A percentile compares a stretch with the other conserved stretches of the same genome.
phyloP scores from a whole-genome alignment of 805 yeast genomes.

The Wickerhamomyces canadensis region DNA sequence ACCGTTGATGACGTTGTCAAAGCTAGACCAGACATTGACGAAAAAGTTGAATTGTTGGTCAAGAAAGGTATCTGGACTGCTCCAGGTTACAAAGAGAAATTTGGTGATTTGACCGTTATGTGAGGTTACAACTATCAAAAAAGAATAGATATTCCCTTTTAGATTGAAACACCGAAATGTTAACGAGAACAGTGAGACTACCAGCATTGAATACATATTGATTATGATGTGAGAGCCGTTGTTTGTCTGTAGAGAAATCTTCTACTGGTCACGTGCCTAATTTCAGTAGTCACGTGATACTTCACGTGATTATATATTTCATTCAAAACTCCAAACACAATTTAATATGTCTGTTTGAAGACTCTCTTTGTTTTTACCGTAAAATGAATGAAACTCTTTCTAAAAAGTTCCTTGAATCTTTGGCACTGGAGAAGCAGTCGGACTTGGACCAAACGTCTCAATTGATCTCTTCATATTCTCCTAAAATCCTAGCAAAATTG shows the following conservation, averaged over 20 bases:
- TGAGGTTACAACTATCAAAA: constrained; percentile 12
- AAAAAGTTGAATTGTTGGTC: constrained; percentile 91
- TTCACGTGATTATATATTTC: too few relatives aligned
- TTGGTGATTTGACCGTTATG: constrained; percentile 96
- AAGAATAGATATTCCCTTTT: not conserved
- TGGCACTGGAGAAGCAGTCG: constrained; percentile 3
- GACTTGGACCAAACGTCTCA: constrained; percentile 5
- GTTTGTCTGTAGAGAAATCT: not conserved
- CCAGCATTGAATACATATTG: constrained; percentile 11
- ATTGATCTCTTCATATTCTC: constrained; percentile 27
- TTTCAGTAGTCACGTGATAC: too few relatives aligned
- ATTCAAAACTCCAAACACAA: too few relatives aligned
- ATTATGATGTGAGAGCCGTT: constrained; percentile 9
- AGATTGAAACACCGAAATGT: constrained; percentile 1
- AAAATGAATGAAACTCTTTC: not conserved
- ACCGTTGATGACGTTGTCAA: constrained; percentile 90
- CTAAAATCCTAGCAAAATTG: constrained; percentile 57
- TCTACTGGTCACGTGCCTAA: too few relatives aligned
- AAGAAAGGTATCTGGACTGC: constrained; percentile 96
- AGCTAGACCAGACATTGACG: constrained; percentile 97
- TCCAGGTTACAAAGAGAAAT: constrained; percentile 98
- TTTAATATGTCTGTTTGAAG: not conserved
- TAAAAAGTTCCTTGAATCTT: constrained; percentile 3
- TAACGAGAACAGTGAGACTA: not conserved
- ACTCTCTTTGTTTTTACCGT: too few relatives aligned